Evolutionary conservation across 768 basidiomycete genomes (phyloP).

Genomic region (Tremella yokohamensis): DNA sequence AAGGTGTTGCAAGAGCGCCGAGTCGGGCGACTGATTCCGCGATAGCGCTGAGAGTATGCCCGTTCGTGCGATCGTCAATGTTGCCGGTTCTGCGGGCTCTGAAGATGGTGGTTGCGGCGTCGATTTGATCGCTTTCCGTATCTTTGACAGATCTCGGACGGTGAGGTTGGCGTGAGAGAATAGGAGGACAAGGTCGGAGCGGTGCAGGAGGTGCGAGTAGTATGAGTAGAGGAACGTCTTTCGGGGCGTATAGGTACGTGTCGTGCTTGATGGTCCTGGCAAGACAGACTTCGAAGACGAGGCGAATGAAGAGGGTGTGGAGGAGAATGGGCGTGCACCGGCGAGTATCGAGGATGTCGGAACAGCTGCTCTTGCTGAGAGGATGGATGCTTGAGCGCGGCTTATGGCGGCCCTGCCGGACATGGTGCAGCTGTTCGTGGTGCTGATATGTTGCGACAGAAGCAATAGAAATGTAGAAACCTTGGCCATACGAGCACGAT

Average conservation of each 20-base stretch:
- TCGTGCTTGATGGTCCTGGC: background rate
- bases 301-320: constrained; percentile 10
- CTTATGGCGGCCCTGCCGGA: too few species aligned
- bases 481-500: too few species aligned
- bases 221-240: constrained; percentile 77
- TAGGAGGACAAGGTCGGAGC: constrained; percentile 66
- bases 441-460: too few species aligned
- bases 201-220: constrained; percentile 68
- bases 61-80: constrained; percentile 61
- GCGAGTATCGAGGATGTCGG: background rate
- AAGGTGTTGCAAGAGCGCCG: constrained; percentile 59
- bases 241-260: constrained; percentile 71
- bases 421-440: too few species aligned
- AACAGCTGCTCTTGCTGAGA: too few species aligned
- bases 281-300: background rate
- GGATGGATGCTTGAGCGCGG: too few species aligned
- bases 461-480: too few species aligned
- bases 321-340: background rate
- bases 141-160: constrained; percentile 62
- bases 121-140: constrained; percentile 65
- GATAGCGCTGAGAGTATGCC: constrained; percentile 72
- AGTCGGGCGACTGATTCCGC: constrained; percentile 64
- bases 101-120: constrained; percentile 50
- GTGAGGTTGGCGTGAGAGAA: constrained; percentile 71
- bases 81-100: constrained; percentile 58